Base-by-base conservation (phyloP, 176 grass and related monocot genomes). In the Carex parvula region DNA sequence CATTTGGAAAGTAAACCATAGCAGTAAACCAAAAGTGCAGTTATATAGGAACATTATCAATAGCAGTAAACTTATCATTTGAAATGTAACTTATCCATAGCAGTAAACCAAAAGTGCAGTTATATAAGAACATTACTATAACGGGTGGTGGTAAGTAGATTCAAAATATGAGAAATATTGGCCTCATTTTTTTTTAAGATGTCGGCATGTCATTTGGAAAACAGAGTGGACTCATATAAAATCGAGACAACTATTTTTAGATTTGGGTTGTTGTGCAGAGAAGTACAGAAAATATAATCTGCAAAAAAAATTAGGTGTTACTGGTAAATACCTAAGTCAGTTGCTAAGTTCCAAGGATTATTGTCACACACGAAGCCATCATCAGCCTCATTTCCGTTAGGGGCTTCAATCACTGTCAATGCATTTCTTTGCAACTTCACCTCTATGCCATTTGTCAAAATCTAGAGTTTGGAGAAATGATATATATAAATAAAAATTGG, bases 371-470 rank as follows among this genome's bases (percentile, higher is more conserved):
- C 39, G 9, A 88, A 66, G 39, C 79, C 90, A 72, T 88, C 69
- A 84, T 89, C 92, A 7, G 88, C 84, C 83, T 94, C 92, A 66
- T 94, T 91, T 71, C 87, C 92, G 54, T 87, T 89, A 33, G 89
- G 87, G 12, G 87, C 87, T 91, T 94, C 92, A 55, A 94, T 88
- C 79, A 94, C 92, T 54, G 87, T 88, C 74, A 91, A 71, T 73
- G 92, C 92, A 88, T 94, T 94, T 55, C 92, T 88, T 86, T 94
- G 92, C 75, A 94, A 84, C 55, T 94, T 94, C 58, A 94, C 92
- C 84, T 94, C 89, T 82, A 81, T 64, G 59, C 79, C 60, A 63
- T 81, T 81, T 64, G 79, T 63, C 59, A 81, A 20, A 64, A 81
- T 81, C 79, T 81, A 10, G 22, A 81, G 37, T 33, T 42, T 8